Evolutionary conservation across 352 stramenopile species (phyloP).

Genomic region (Aphanomyces stellatus): DNA sequence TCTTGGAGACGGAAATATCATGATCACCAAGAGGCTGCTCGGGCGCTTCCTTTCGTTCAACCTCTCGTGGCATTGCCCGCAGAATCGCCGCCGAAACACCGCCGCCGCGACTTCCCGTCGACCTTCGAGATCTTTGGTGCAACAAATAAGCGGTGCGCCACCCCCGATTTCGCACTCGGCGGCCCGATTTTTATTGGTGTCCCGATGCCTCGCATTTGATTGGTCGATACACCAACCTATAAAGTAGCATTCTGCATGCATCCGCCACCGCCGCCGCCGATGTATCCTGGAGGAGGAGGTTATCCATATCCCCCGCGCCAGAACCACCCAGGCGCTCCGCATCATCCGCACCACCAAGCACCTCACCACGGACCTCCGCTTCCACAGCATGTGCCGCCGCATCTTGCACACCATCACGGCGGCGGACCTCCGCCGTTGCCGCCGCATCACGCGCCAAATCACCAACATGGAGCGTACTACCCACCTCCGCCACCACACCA

Average conservation of each 20-base stretch:
- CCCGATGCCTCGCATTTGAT: background rate
- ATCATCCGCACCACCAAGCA: background rate
- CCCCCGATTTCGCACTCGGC: no score
- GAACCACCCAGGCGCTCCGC: background rate
- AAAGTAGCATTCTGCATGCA: background rate
- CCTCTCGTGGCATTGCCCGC: no score
- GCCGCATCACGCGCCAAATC: constrained; percentile 7
- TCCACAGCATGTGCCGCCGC: constrained; percentile 12
- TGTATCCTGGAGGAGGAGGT: background rate
- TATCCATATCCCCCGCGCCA: background rate
- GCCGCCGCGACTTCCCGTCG: no score
- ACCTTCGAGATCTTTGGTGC: no score
- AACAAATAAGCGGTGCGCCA: no score
- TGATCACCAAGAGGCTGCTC: no score
- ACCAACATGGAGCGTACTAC: constrained; percentile 21
- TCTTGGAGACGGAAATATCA: no score
- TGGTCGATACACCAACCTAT: background rate
- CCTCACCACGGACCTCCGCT: constrained; percentile 12
- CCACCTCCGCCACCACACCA: constrained; percentile 25
- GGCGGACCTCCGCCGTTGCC: constrained; percentile 11
- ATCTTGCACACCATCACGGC: constrained; percentile 13
- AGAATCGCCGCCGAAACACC: no score
- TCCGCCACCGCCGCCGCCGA: background rate
- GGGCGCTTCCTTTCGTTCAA: no score
- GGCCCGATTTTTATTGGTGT: no score